phyloP scores from a whole-genome alignment of 257 asterid species.

The Rauvolfia tetraphylla region DNA sequence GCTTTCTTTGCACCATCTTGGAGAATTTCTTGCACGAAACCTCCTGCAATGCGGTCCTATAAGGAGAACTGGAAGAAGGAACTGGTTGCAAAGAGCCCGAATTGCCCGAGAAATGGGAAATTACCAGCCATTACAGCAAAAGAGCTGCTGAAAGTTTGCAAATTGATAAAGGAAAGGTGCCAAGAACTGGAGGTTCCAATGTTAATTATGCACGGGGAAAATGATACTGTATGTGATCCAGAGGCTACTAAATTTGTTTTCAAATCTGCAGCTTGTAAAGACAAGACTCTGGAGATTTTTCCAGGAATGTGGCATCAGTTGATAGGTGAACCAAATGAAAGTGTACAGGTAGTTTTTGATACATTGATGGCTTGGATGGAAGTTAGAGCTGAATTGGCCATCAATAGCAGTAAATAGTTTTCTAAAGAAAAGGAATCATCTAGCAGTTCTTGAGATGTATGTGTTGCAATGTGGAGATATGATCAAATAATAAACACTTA shows the following conservation, averaged over 20 bases:
- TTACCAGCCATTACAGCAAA: conserved; percentile 61
- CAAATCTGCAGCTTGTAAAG: conserved; percentile 47
- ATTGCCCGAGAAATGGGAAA: conserved; percentile 36
- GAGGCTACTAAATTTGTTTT: conserved; percentile 48
- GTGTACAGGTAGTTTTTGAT: conserved; percentile 35
- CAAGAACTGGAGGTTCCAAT: conserved; percentile 49
- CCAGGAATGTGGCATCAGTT: conserved; percentile 71
- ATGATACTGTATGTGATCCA: conserved; percentile 64
- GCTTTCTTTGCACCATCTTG: conserved; percentile 63
- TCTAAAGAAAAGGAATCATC: too few relatives aligned
- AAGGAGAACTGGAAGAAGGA: conserved; percentile 60
- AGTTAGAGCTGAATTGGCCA: conserved; percentile 29
- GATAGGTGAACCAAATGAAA: conserved; percentile 62
- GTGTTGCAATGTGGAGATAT: too few relatives aligned
- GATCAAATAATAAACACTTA: too few relatives aligned
- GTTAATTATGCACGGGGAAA: conserved; percentile 70
- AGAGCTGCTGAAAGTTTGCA: conserved; percentile 57
- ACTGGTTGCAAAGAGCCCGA: conserved; percentile 55
- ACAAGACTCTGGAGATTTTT: conserved; percentile 62
- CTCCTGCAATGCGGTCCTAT: conserved; percentile 48
- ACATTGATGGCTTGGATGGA: conserved; percentile 53
- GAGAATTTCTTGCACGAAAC: conserved; percentile 49
- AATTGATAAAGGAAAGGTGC: conserved; percentile 37
- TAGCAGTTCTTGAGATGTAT: too few relatives aligned
- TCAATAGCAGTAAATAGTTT: too few relatives aligned